Base-by-base conservation (phyloP, 192 early-diverging fungal genomes). In the Coemansia sp. region DNA sequence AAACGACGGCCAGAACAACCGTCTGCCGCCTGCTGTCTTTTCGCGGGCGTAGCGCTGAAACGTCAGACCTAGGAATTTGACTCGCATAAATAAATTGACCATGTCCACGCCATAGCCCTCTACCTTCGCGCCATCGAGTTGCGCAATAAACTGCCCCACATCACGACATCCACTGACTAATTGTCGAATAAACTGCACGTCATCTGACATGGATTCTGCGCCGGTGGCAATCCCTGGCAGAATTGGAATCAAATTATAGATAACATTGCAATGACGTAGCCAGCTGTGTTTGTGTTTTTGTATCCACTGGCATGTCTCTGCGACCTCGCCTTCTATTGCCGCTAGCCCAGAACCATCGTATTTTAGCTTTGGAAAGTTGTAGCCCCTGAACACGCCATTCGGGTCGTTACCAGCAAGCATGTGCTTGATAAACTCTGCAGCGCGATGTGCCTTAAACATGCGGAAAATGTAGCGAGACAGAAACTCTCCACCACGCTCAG, bases 1-100 rank as follows among this genome's bases (percentile, higher is more conserved):
- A 32, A 75, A 81, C 42, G 78, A 69, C 29, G 78, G 78, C 78
- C 78, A 81, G 42, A 75, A 76, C 64, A 69, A 54, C 23, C 24
- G 52, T 30, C 19, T 51, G 4, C 50, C 42, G 20, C 17, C 46
- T 4, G 59, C 78, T 2, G 54, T 22, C 64, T 75, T 81, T 20
- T 66, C 59, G 23, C 54, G 29, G 25, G 56, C 78, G 42, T 81
- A 81, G 24, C 64, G 74, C 67, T 64, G 78, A 24, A 81, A 81
- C 10, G 73, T 81, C 63, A 81, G 66, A 14, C 78, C 70, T 59
- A 80, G 51, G 22, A 56, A 68, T 51, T 65, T 71, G 31, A 73
- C 63, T 42, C 78, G 78, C 60, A 81, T 30, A 66, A 76, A 75
- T 31, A 73, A 71, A 67, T 81, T 75, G 23, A 81, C 58, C 36